Evolutionary conservation across 257 asterid species (phyloP), one percentile per base, ranked within the genome.

Genomic region (Solanum habrochaites): DNA sequence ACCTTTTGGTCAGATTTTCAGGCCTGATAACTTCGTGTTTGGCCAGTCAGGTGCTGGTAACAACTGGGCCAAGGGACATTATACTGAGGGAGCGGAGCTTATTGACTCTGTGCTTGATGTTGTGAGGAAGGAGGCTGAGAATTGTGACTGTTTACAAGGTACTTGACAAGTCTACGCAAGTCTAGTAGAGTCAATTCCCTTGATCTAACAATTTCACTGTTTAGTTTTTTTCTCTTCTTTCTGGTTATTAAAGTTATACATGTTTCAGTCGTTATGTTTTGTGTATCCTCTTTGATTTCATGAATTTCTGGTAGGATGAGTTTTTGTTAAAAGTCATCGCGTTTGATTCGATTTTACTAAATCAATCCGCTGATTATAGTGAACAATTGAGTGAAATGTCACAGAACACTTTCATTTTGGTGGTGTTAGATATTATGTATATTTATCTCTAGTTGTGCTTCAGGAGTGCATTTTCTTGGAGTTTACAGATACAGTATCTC

Each of bases 111-210:
- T 81, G 2, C 85, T 81, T 11, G 85, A 81, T 81, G 85, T 81
- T 81, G 85, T 81, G 25, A 49, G 85, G 31, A 81, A 81, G 27
- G 85, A 81, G 27, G 85, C 85, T 49, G 85, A 81, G 27, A 81
- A 81, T 31, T 81, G 85, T 81, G 85, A 81, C 69, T 81, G 85
- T 18, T 49, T 81, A 81, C 84, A 78, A 78, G 84, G 84, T 77
- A 42, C 12, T 77, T 75, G 58, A 75, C 16, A 75, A 23, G 9
- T 13, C 82, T 74, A 45, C 52, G 18, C 16, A 29, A 69, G 6
- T 72, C 18, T 70, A 70, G 77, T 35, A 71, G 45, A 71, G 78
- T 71, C 78, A 71, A 71, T 35, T 71, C 78, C 78, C 78, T 35
- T 71, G 78, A 71, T 32, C 78, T 73, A 73, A 12, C 52, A 15